A percentile compares a stretch with the other conserved stretches of the same genome.
phyloP scores from a whole-genome alignment of 192 early-diverging fungal species.

The Dissophora ornata region DNA sequence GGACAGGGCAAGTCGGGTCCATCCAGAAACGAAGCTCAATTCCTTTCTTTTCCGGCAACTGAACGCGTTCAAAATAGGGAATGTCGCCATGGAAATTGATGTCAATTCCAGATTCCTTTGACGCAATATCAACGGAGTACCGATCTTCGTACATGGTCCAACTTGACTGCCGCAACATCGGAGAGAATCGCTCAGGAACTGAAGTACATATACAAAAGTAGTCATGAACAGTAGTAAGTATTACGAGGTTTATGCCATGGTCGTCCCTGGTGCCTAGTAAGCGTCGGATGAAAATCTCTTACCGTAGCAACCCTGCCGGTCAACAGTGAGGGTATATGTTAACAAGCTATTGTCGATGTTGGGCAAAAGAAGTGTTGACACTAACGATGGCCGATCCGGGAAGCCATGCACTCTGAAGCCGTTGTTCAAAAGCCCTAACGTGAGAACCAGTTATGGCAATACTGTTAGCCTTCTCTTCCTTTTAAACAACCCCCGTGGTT shows the following conservation, averaged over 20 bases:
- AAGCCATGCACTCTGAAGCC: constrained; percentile 54
- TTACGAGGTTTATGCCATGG: too few species aligned
- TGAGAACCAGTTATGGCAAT: too few species aligned
- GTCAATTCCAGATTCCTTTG: constrained; percentile 31
- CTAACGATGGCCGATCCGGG: constrained; percentile 47
- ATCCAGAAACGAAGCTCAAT: constrained; percentile 66
- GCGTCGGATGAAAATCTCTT: constrained; percentile 2
- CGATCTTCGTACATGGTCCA: constrained; percentile 68
- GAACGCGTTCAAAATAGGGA: constrained; percentile 54
- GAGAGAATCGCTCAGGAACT: constrained; percentile 55
- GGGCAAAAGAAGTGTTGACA: constrained; percentile 62
- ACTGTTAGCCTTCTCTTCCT: too few species aligned
- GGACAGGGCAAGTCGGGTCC: constrained; percentile 64
- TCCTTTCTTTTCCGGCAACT: constrained; percentile 51
- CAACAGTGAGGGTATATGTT: constrained; percentile 61
- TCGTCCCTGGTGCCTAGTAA: too few species aligned
- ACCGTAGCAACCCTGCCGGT: constrained; percentile 55
- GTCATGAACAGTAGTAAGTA: too few species aligned
- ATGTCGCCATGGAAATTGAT: constrained; percentile 66
- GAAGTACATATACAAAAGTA: neutral
- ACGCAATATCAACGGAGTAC: constrained; percentile 59
- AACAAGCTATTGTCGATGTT: constrained; percentile 65
- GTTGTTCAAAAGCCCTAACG: constrained; percentile 46
- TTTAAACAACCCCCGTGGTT: too few species aligned
- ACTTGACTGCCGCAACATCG: constrained; percentile 65